Conservation (phyloP, 2,329 filamentous ascomycete species). For the Stachybotrys chartarum region DNA sequence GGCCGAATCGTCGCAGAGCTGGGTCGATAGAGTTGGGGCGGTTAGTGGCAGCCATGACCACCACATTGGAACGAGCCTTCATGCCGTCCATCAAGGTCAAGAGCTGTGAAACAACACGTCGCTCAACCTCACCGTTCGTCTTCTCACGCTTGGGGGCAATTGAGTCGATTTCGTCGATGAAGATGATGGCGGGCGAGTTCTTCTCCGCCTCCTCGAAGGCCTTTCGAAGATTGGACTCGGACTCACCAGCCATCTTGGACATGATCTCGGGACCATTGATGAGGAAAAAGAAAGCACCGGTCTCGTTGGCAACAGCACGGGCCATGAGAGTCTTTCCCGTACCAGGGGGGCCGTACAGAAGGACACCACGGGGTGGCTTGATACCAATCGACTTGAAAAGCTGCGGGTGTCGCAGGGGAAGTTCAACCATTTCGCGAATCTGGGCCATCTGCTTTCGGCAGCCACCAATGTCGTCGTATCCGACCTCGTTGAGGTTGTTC, state of each 20-base stretch:
- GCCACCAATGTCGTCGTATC: conserved; percentile 98
- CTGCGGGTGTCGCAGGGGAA: conserved; percentile 92
- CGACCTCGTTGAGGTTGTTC: conserved; percentile 98
- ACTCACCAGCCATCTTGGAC: conserved; percentile 99
- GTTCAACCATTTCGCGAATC: conserved; percentile 96
- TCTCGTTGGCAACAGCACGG: conserved; percentile 97
- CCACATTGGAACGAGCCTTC: conserved; percentile 98
- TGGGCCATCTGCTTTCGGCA: conserved; percentile 99
- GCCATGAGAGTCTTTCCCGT: conserved; percentile 99
- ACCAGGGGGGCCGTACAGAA: conserved; percentile 94
- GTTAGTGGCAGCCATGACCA: conserved; percentile 99
- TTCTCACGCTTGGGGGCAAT: conserved; percentile 99
- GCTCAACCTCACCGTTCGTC: conserved; percentile 98
- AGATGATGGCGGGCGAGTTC: conserved; percentile 98
- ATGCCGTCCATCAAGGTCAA: conserved; percentile 98
- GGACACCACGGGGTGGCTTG: conserved; percentile 96
- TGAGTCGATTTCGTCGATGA: conserved; percentile 99
- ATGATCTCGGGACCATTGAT: conserved; percentile 99
- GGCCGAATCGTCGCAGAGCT: conserved; percentile 92
- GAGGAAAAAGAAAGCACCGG: conserved; percentile 97
- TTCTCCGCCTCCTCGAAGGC: conserved; percentile 99
- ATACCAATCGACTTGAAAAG: conserved; percentile 99
- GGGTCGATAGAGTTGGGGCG: conserved; percentile 98
- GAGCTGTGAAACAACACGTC: conserved; percentile 95
- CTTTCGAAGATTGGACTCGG: conserved; percentile 94